Evolutionary conservation across 805 yeast species (phyloP).

Genomic region (Kluyveromyces wickerhamii): DNA sequence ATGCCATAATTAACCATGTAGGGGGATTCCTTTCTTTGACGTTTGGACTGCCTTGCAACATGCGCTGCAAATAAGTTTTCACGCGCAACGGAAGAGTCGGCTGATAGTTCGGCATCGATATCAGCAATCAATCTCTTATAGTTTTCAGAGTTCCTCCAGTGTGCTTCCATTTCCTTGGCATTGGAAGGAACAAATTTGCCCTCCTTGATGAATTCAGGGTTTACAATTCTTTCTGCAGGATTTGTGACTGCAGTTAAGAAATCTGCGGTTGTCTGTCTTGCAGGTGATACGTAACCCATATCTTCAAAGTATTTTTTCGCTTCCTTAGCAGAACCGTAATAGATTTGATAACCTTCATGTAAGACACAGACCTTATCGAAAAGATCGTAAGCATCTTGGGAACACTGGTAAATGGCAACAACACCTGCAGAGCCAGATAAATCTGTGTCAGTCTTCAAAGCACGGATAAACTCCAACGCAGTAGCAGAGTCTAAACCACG

Average conservation of each 20-base stretch:
- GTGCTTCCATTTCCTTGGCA: slow-evolving; percentile 51
- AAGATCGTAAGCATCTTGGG: slow-evolving; percentile 54
- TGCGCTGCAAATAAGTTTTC: slow-evolving; percentile 34
- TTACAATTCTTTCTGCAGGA: slow-evolving; percentile 47
- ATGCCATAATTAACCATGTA: slow-evolving; percentile 42
- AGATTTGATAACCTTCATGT: slow-evolving; percentile 55
- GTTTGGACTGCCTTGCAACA: slow-evolving; percentile 43
- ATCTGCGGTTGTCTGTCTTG: slow-evolving; percentile 64
- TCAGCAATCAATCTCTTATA: slow-evolving; percentile 35
- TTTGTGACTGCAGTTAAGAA: slow-evolving; percentile 63
- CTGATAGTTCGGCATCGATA: slow-evolving; percentile 35
- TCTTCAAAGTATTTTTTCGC: slow-evolving; percentile 52
- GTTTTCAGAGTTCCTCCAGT: slow-evolving; percentile 49
- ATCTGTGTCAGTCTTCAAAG: slow-evolving; percentile 55
- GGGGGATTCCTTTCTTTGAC: slow-evolving; percentile 41
- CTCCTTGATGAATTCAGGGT: slow-evolving; percentile 28
- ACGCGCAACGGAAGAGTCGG: slow-evolving; percentile 19
- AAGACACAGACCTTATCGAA: slow-evolving; percentile 58
- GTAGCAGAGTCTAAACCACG: slow-evolving; percentile 83
- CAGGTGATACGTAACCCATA: slow-evolving; percentile 60
- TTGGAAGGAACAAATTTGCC: slow-evolving; percentile 53
- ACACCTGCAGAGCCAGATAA: slow-evolving; percentile 47
- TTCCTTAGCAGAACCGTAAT: slow-evolving; percentile 47
- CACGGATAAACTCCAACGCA: slow-evolving; percentile 64
- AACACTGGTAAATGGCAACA: slow-evolving; percentile 64